Evolutionary conservation across 345 rosid species (phyloP), one percentile per base, ranked within the genome.

Genomic region (Camelina laxa): DNA sequence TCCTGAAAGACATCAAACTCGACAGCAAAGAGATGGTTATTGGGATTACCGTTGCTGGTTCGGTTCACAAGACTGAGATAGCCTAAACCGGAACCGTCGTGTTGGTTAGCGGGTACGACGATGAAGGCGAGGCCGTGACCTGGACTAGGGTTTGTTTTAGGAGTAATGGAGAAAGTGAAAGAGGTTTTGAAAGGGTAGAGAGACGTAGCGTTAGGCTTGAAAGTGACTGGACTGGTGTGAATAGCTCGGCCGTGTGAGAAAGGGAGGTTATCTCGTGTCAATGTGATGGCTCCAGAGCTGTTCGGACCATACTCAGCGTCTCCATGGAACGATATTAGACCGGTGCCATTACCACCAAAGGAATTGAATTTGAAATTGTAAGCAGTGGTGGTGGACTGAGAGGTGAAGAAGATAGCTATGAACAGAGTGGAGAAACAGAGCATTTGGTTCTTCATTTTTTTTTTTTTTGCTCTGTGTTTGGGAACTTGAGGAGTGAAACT

Each of bases 161-260:
- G 60, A 57, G 80, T 79, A 39, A 76, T 79, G 39, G 79, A 69
- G 80, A 83, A 83, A 53, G 80, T 79, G 59, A 79, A 79, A 55
- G 84, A 73, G 16, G 80, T 75, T 62, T 67, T 41, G 8, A 75
- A 80, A 58, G 82, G 75, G 48, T 50, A 50, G 21, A 67, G 49
- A 31, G 60, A 12, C 1, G 82, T 53, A 36, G 68, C 35, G 15
- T 68, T 71, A 1, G 70, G 21, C 14, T 71, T 79, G 22, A 62
- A 69, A 56, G 54, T 69, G 19, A 80, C 72, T 50, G 62, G 75
- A 17, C 31, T 63, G 14, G 0, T 45, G 58, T 27, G 69, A 39
- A 78, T 17, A 44, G 79, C 81, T 50, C 79, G 76, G 15, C 81
- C 82, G 2, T 69, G 57, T 57, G 84, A 75, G 71, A 63, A 75